A percentile compares a stretch with the other conserved stretches of the same genome.
These are phyloP conservation scores for Cercophora samala DNA, from an alignment of 495 filamentous ascomycete genomes.

Conservation along the genomic window DNA sequence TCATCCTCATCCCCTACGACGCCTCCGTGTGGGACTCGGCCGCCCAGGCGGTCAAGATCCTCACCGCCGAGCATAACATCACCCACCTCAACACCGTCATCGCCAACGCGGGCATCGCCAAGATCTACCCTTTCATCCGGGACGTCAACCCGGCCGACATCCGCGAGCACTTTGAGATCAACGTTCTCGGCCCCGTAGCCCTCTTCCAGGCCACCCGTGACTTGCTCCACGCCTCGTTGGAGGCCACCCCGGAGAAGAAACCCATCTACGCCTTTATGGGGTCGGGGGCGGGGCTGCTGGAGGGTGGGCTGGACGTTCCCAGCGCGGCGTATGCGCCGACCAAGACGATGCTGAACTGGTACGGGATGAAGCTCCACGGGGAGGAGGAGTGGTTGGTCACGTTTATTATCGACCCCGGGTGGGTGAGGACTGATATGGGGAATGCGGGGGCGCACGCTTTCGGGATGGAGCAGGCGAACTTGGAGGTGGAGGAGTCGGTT, in stretches of 20 bases:
- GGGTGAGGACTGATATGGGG: constrained; percentile 10
- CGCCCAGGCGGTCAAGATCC: constrained; percentile 17
- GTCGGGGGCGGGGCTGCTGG: constrained; percentile 5
- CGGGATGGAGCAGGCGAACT: constrained; percentile 36
- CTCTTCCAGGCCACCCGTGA: constrained; percentile 18
- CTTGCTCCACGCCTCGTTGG: constrained; percentile 4
- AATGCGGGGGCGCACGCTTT: constrained; percentile 12
- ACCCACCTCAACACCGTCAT: constrained; percentile 32
- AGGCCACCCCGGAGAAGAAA: not conserved
- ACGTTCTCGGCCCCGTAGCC: constrained; percentile 30
- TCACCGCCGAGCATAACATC: constrained; percentile 23
- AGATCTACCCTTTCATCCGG: constrained; percentile 31
- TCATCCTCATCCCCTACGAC: constrained; percentile 33
- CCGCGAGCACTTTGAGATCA: constrained; percentile 29
- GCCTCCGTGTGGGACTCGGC: constrained; percentile 22
- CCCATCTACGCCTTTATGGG: constrained; percentile 16
- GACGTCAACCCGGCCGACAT: constrained; percentile 32
- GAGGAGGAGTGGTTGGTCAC: constrained; percentile 41
- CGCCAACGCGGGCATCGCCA: constrained; percentile 32
- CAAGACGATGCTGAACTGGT: constrained; percentile 43
- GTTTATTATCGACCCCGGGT: constrained; percentile 33
- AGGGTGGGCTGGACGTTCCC: constrained; percentile 18
- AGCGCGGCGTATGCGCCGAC: constrained; percentile 42
- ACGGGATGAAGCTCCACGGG: constrained; percentile 37
- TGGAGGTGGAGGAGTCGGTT: constrained; percentile 33